Evolutionary conservation across 129 eudicot species (phyloP).

Genomic region (Arctium lappa): DNA sequence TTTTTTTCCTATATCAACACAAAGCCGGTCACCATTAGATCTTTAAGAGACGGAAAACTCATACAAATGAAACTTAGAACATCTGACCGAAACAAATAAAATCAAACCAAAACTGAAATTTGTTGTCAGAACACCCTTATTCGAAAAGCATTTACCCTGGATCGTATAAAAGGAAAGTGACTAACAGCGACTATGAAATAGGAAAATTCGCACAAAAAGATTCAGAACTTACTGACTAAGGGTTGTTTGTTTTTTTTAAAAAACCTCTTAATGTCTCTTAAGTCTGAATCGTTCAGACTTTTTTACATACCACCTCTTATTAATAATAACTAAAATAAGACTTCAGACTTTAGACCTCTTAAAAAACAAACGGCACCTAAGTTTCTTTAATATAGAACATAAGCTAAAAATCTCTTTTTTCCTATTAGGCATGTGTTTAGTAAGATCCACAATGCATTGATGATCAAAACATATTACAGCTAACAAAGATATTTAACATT

Average conservation of each 20-base stretch:
- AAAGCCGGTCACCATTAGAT: not conserved
- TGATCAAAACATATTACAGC: not conserved
- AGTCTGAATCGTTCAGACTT: no score
- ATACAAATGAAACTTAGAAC: not conserved
- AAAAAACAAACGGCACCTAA: no score
- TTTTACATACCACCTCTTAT: no score
- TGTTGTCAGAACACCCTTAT: not conserved
- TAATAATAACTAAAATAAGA: no score
- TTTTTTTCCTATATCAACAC: slow-evolving; percentile 11
- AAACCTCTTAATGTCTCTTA: no score
- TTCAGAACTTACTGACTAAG: not conserved
- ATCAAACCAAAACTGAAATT: not conserved
- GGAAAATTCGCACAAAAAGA: not conserved
- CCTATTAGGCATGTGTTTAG: not conserved
- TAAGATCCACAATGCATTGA: not conserved
- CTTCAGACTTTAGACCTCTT: no score
- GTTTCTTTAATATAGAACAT: not conserved
- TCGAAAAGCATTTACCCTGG: not conserved
- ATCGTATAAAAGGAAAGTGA: not conserved
- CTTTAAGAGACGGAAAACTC: not conserved
- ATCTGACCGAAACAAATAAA: not conserved
- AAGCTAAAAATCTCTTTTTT: not conserved
- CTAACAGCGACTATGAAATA: not conserved
- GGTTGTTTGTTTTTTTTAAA: no score
- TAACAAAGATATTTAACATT: not conserved